A percentile compares a stretch with the other conserved stretches of the same genome.
Conservation (phyloP, 140 eudicot species). For the Artemisia princeps region DNA sequence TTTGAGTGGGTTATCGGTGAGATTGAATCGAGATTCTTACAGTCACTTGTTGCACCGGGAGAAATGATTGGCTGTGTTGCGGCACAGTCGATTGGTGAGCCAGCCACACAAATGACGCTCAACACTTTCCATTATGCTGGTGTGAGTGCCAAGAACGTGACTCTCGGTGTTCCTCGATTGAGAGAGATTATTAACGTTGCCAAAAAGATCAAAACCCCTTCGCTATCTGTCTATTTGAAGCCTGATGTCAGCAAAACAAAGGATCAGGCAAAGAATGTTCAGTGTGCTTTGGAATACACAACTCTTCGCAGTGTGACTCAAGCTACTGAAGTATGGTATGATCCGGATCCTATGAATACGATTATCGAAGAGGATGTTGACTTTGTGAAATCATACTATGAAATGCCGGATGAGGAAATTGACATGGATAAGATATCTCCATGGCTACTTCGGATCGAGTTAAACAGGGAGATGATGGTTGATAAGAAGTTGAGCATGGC, state of each 20-base stretch:
- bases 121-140: conserved; percentile 97
- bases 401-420: conserved; percentile 90
- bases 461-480: conserved; percentile 96
- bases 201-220: conserved; percentile 90
- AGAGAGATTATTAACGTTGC: conserved; percentile 93
- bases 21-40: conserved; percentile 55
- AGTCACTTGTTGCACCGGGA: too few relatives aligned
- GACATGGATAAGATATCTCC: conserved; percentile 91
- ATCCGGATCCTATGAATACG: conserved; percentile 93
- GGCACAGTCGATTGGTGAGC: conserved; percentile 97
- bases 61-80: too few relatives aligned
- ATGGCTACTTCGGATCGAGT: conserved; percentile 80
- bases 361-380: conserved; percentile 84
- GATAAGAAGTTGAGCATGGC: conserved; percentile 97
- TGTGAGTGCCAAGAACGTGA: conserved; percentile 96
- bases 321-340: conserved; percentile 99
- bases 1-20: conserved; percentile 96
- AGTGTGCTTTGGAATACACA: conserved; percentile 83
- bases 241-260: conserved; percentile 70
- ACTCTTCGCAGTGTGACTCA: conserved; percentile 87
- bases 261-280: conserved; percentile 83
- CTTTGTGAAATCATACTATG: conserved; percentile 82
- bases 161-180: conserved; percentile 92
- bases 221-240: conserved; percentile 75
- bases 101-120: conserved; percentile 95